These are phyloP conservation scores for Neurospora pannonica DNA, from an alignment of 495 filamentous ascomycete species.

Conservation along the genomic window DNA sequence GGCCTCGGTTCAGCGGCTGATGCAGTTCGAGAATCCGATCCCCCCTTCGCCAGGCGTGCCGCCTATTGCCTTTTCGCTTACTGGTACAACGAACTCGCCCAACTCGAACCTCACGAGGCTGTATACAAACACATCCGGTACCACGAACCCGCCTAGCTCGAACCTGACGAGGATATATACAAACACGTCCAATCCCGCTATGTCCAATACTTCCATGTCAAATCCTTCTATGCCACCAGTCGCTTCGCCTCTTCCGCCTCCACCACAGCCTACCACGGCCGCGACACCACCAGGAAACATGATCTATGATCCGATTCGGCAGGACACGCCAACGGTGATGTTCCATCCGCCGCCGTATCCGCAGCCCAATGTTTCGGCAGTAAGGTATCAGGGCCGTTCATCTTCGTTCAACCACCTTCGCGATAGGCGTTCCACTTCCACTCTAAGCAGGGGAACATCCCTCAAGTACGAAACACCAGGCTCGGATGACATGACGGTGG, in stretches of 20 bases:
- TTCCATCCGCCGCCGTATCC: conserved; percentile 35
- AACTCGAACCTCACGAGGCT: conserved; percentile 68
- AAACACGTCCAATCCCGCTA: not conserved
- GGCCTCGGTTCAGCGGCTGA: conserved; percentile 26
- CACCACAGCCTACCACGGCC: conserved; percentile 15
- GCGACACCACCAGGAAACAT: conserved; percentile 40
- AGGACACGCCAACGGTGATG: conserved; percentile 29
- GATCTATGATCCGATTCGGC: conserved; percentile 44
- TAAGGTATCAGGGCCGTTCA: conserved; percentile 27
- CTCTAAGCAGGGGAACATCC: conserved; percentile 1
- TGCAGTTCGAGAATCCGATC: conserved; percentile 21
- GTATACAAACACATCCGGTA: conserved; percentile 25
- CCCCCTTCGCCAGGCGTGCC: conserved; percentile 25
- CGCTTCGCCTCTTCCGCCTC: conserved; percentile 11
- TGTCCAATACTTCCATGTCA: not conserved
- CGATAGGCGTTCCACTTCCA: not conserved
- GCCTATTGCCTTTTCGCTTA: conserved; percentile 70
- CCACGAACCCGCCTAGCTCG: not conserved
- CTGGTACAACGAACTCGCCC: conserved; percentile 72
- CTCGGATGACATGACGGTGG: conserved; percentile 17
- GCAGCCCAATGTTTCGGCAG: conserved; percentile 34
- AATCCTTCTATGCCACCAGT: not conserved
- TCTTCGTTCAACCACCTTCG: conserved; percentile 10
- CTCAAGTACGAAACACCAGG: conserved; percentile 27
- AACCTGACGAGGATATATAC: not conserved